Evolutionary conservation across 2,329 filamentous ascomycete species (phyloP), one percentile per base, ranked within the genome.

Genomic region (Sporothrix phasma): DNA sequence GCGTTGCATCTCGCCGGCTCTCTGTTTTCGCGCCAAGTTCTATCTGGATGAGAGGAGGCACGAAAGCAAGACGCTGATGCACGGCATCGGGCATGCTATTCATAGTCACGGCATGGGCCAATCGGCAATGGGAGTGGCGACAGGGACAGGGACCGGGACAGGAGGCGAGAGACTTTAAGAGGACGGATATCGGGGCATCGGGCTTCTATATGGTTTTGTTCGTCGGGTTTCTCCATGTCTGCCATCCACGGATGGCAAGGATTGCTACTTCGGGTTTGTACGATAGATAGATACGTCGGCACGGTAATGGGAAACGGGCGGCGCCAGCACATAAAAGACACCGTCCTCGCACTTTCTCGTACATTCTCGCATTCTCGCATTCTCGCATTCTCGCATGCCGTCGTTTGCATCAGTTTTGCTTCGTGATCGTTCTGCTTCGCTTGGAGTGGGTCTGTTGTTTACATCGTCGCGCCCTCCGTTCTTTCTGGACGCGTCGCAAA

Each of bases 1-100:
- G 41, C 41, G n/a, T 43, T 62, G 60, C 60, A 53, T 63, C 61
- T 63, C 61, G 39, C 61, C 19, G 61, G 47, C 26, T 34, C 37
- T 46, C 13, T 19, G n/a, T 47, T 26, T 41, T 29, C 26, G 22
- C n/a, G 39, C 22, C 59, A 61, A 47, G 51, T 61, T 61, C 19
- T 49, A 61, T 10, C n/a, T 19, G 19, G 45, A 49, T n/a, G 8
- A 19, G 24, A 31, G 15, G 11, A 29, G 45, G 19, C 17, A 26
- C 5, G 31, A 29, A 13, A 26, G 31, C 43, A 19, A 6, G 37
- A 43, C 37, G 24, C 19, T 24, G n/a, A 24, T 1, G n/a, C 17
- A 24, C 19, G 8, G 19, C 7, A 51, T 31, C n/a, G 3, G 17
- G 17, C 41, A n/a, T 11, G 7, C 45, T 22, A 6, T 17, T 37